phyloP scores from a whole-genome alignment of 208 protist species.

The Vickermania spadyakhi region DNA sequence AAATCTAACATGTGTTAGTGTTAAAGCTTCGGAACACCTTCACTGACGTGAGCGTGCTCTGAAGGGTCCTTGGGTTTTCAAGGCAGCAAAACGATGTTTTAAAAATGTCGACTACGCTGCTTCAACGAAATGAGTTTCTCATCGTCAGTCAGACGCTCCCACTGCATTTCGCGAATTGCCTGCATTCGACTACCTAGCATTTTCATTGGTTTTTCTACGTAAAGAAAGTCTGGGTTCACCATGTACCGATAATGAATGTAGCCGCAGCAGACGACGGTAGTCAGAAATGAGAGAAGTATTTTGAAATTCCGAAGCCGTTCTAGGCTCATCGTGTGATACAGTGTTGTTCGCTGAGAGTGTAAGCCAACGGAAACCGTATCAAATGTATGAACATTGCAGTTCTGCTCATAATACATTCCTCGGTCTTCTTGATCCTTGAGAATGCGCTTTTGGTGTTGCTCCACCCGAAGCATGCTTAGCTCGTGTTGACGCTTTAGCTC shows the following conservation, averaged over 20 bases:
- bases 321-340: constrained; percentile 81
- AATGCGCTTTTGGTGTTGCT: constrained; percentile 73
- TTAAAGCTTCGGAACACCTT: too few relatives aligned
- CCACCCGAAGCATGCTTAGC: constrained; percentile 83
- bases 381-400: constrained; percentile 85
- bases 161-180: constrained; percentile 48
- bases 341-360: constrained; percentile 77
- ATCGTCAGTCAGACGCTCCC: constrained; percentile 26
- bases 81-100: too few relatives aligned
- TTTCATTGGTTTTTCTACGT: constrained; percentile 64
- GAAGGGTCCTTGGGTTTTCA: too few relatives aligned
- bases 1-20: too few relatives aligned
- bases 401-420: constrained; percentile 89
- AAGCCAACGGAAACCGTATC: constrained; percentile 80
- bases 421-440: constrained; percentile 84
- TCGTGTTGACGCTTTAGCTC: constrained; percentile 86
- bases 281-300: constrained; percentile 53
- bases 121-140: constrained; percentile 16
- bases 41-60: too few relatives aligned
- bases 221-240: constrained; percentile 75
- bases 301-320: constrained; percentile 83
- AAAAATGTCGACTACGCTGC: neutral
- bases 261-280: constrained; percentile 43
- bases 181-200: constrained; percentile 60
- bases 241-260: constrained; percentile 87